Conservation (phyloP, 1,284 basidiomycete species). For the Ganoderma boninense region DNA sequence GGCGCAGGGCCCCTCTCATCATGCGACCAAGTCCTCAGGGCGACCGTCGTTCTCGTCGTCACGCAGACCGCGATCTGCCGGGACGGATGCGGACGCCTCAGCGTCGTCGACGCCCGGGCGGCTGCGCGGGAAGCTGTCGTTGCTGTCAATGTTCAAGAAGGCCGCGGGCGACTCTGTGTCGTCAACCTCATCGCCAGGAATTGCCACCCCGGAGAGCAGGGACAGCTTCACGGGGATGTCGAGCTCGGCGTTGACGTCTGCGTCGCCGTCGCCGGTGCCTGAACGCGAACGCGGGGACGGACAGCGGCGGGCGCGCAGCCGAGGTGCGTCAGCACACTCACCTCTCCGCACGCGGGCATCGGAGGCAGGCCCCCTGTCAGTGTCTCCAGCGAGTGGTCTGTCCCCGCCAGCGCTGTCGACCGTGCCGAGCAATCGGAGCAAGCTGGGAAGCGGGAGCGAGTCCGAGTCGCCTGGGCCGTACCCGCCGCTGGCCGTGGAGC, state of each 20-base stretch:
- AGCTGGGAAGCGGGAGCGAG: constrained; percentile 34
- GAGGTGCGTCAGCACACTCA: constrained; percentile 17
- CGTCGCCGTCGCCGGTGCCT: constrained; percentile 38
- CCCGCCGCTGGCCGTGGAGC: constrained; percentile 44
- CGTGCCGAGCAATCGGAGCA: constrained; percentile 35
- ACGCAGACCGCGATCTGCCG: constrained; percentile 65
- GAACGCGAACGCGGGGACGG: constrained; percentile 19
- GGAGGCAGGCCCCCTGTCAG: constrained; percentile 33
- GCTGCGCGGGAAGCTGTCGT: constrained; percentile 42
- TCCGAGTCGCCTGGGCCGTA: constrained; percentile 23
- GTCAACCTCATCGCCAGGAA: constrained; percentile 4
- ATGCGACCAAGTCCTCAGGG: constrained; percentile 43
- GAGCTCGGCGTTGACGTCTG: constrained; percentile 40
- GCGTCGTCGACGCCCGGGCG: constrained; percentile 23
- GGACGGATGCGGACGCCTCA: constrained; percentile 56
- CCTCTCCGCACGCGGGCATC: constrained; percentile 29
- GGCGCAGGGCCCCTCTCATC: constrained; percentile 45
- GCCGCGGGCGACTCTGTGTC: constrained; percentile 43
- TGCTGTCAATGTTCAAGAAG: constrained; percentile 70
- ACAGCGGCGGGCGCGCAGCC: neutral
- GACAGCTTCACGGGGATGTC: constrained; percentile 27
- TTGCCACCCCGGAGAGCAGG: constrained; percentile 34
- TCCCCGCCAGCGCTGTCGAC: constrained; percentile 28
- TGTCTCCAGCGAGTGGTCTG: constrained; percentile 15
- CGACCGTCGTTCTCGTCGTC: constrained; percentile 40